phyloP scores from a whole-genome alignment of 2,329 filamentous ascomycete species.

The Aspergillus neotritici region DNA sequence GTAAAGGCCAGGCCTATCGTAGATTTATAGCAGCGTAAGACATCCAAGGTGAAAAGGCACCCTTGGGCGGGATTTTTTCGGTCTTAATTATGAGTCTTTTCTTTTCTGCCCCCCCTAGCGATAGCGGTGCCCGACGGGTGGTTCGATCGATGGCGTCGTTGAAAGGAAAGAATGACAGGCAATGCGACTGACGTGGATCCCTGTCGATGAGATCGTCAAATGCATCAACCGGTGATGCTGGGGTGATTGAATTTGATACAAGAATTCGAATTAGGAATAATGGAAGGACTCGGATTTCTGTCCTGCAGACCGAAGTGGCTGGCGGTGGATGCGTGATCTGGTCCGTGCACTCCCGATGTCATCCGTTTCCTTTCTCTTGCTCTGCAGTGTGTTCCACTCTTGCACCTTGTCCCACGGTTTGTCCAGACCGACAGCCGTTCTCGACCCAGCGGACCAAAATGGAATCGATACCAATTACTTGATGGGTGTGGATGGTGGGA shows the following conservation, averaged over 20 bases:
- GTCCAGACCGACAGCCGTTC: no score
- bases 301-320: background rate
- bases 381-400: no score
- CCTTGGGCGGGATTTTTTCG: background rate
- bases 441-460: no score
- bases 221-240: constrained; percentile 12
- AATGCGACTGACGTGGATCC: no score
- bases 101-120: no score
- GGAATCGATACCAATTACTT: no score
- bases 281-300: background rate
- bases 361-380: background rate
- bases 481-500: no score
- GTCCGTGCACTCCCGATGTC: constrained; percentile 3
- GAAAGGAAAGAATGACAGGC: no score
- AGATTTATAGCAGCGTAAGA: constrained; percentile 6
- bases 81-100: background rate
- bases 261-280: background rate
- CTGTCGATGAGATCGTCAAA: background rate
- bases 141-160: no score
- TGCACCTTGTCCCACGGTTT: no score
- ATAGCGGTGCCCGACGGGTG: no score
- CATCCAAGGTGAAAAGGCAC: constrained; percentile 6
- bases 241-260: background rate
- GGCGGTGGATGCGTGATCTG: background rate
- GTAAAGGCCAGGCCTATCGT: constrained; percentile 3